Percentiles rank a stretch among this genome's conserved stretches.
Conservation (phyloP, 257 asterid genomes). For the Scutellaria minor region DNA sequence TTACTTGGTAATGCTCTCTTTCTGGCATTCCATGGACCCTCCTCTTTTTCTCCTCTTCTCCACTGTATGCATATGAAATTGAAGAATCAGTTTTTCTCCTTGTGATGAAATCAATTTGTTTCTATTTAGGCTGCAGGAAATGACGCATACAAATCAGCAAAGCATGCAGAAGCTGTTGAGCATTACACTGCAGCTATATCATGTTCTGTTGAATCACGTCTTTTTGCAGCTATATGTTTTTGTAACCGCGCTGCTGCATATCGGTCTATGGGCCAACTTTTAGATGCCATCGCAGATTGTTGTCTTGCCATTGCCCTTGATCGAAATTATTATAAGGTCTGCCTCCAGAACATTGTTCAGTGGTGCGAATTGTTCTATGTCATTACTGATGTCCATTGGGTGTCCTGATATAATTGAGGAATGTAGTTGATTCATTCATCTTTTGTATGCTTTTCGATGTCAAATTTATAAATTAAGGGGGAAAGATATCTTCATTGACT, state of each 20-base stretch:
- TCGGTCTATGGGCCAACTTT: constrained; percentile 80
- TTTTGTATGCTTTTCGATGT: constrained; percentile 4
- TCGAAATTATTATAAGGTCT: constrained; percentile 80
- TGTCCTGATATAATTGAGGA: constrained; percentile 19
- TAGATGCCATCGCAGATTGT: constrained; percentile 96
- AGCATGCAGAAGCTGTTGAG: constrained; percentile 81
- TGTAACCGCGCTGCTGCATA: constrained; percentile 98
- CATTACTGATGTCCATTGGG: constrained; percentile 1
- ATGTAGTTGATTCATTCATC: constrained; percentile 6
- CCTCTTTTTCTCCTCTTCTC: constrained; percentile 20
- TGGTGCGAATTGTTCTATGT: neutral
- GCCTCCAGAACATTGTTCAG: constrained; percentile 35
- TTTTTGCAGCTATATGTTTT: constrained; percentile 91
- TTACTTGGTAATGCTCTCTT: constrained; percentile 14
- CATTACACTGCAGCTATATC: constrained; percentile 87
- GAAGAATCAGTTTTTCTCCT: constrained; percentile 6
- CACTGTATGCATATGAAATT: constrained; percentile 30
- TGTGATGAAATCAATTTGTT: constrained; percentile 26
- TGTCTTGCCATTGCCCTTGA: constrained; percentile 93
- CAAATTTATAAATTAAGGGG: constrained; percentile 12
- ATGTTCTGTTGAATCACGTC: constrained; percentile 82
- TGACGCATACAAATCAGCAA: constrained; percentile 87
- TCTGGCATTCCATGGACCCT: neutral
- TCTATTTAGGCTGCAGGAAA: constrained; percentile 83
- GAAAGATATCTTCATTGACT: neutral